These are phyloP conservation scores for Kuraishia ogatae DNA, from an alignment of 805 yeast genomes.

Conservation along the genomic window DNA sequence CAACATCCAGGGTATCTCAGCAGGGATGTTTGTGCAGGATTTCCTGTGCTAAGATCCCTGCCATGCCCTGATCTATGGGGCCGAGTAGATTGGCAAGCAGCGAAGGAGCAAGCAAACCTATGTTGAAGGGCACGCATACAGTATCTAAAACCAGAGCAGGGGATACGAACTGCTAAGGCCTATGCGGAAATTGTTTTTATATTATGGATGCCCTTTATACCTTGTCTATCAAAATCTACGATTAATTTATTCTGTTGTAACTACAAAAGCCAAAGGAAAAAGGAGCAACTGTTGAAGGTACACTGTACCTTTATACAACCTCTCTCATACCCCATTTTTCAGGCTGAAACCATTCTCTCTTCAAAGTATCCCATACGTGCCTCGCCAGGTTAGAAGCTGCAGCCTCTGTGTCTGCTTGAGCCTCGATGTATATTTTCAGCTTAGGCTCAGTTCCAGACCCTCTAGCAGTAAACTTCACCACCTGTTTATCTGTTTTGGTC, in stretches of 20 bases:
- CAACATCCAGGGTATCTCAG: no score
- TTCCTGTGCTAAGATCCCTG: no score
- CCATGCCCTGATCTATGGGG: no score
- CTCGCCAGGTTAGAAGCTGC: slow-evolving; percentile 45
- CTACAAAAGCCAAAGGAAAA: neutral
- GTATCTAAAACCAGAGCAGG: no score
- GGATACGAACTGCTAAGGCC: no score
- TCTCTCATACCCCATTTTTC: slow-evolving; percentile 28
- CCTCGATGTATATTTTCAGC: slow-evolving; percentile 85
- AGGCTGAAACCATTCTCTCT: slow-evolving; percentile 64
- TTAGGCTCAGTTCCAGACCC: slow-evolving; percentile 98
- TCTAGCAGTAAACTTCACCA: slow-evolving; percentile 71
- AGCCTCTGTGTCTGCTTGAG: slow-evolving; percentile 37
- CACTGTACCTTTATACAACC: slow-evolving; percentile 13
- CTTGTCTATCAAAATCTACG: neutral
- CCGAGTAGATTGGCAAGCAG: no score
- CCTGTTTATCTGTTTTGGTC: slow-evolving; percentile 17
- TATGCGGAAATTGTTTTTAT: no score
- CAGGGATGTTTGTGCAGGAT: no score
- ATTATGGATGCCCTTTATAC: no score
- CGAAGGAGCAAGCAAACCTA: no score
- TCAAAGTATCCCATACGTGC: slow-evolving; percentile 58
- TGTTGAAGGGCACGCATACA: no score
- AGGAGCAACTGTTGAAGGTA: no score
- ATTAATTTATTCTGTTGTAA: neutral